These are phyloP conservation scores for Fraxinus latifolia DNA, from an alignment of 305 asterid species.

Conservation along the genomic window DNA sequence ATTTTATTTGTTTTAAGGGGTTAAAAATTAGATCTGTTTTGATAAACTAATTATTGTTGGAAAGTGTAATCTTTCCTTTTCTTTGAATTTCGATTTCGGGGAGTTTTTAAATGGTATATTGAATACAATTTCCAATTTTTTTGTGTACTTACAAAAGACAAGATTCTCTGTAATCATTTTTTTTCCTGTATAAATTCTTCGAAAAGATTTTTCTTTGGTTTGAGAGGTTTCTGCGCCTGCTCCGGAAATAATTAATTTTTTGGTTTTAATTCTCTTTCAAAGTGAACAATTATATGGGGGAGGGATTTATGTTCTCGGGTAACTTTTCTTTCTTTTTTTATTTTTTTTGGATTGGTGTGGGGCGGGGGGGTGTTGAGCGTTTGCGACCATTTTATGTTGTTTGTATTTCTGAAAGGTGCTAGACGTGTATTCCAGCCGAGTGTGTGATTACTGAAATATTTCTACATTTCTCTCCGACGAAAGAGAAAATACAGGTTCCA, in stretches of 20 bases:
- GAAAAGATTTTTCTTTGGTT: not conserved
- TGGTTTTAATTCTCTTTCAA: not conserved
- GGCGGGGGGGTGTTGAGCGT: not conserved
- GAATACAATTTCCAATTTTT: no score
- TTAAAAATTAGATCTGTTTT: not conserved
- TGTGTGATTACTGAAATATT: not conserved
- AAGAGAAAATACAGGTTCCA: not conserved
- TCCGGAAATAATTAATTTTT: not conserved
- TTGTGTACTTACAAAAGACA: not conserved
- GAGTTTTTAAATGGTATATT: no score
- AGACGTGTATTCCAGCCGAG: not conserved
- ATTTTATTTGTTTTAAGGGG: not conserved
- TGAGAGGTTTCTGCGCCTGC: not conserved
- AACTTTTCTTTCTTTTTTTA: not conserved
- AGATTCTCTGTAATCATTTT: not conserved
- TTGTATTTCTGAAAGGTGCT: not conserved
- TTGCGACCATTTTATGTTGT: not conserved
- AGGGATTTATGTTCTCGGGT: not conserved
- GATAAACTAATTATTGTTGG: not conserved
- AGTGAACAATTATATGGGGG: not conserved
- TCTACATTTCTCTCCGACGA: not conserved
- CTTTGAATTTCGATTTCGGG: not conserved
- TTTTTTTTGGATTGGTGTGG: no score
- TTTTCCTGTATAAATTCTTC: not conserved
- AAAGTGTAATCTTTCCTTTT: not conserved